Evolutionary conservation across 2,329 filamentous ascomycete species (phyloP).

Genomic region (Xylariaceae sp.): DNA sequence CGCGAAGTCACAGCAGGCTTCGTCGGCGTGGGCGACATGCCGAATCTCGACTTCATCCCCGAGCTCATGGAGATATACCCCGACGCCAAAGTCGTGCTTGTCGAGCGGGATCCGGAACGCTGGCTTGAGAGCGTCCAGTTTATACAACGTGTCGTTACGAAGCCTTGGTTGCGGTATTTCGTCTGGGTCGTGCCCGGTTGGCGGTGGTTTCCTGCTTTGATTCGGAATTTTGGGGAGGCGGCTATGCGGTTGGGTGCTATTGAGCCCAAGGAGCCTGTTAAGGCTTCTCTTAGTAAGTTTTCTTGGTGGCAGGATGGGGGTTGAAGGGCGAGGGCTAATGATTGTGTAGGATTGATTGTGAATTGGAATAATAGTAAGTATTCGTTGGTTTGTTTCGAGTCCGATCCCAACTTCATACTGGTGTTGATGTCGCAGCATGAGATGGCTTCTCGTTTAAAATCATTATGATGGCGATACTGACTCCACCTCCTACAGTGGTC

Average conservation of each 20-base stretch:
- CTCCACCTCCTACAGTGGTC: not conserved
- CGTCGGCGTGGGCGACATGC: conserved; percentile 42
- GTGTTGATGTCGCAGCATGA: not conserved
- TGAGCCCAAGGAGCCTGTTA: conserved; percentile 6
- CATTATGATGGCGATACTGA: not conserved
- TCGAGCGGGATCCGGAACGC: conserved; percentile 33
- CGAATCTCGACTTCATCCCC: conserved; percentile 37
- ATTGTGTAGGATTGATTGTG: conserved; percentile 7
- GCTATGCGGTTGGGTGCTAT: conserved; percentile 5
- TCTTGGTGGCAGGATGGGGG: no score
- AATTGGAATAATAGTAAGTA: conserved; percentile 12
- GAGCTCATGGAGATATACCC: conserved; percentile 46
- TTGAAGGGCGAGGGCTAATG: not conserved
- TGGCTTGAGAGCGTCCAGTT: conserved; percentile 34
- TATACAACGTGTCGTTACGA: conserved; percentile 17
- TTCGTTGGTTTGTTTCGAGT: not conserved
- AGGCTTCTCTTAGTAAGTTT: conserved; percentile 10
- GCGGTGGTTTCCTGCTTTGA: conserved; percentile 14
- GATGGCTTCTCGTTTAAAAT: no score
- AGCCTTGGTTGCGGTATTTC: conserved; percentile 16
- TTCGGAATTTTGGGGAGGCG: conserved; percentile 4
- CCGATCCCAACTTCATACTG: not conserved
- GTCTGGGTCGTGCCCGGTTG: conserved; percentile 16
- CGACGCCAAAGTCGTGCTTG: conserved; percentile 43
- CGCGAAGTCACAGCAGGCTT: conserved; percentile 39